Base-by-base conservation (phyloP, 2,329 filamentous ascomycete species). In the Phyllosticta ampelicida region DNA sequence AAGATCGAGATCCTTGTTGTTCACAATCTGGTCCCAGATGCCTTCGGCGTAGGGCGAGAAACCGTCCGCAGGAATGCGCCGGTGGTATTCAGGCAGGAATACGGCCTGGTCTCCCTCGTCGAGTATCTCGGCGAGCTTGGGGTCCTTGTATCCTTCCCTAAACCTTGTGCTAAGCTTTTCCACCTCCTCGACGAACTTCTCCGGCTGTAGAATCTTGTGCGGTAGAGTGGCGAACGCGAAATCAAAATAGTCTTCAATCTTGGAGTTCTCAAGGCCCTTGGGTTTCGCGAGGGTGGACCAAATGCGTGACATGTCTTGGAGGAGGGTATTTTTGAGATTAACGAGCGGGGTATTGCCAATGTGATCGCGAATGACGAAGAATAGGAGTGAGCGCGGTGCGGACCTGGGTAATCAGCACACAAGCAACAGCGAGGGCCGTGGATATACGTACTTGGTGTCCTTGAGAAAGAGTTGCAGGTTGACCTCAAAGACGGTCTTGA, bases 401-500 rank as follows among this genome's bases (percentile, higher is more conserved):
- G 89, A 90, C 65, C 88, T 94, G 64, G 49, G 50, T 60, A 18
- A 44, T 44, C 13, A 44, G 48, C 53, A 23, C 50, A 56, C 59
- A 23, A 57, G 36, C 57, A 19, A 48, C n/a, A 44, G 36, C 36
- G n/a, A 28, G 18, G 19, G 36, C 48, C 19, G 53, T 20, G 63
- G n/a, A 55, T 3, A 44, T 48, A 77, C 85, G 67, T 81, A 92
- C 87, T 90, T 89, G 73, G 86, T 90, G 71, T 96, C 91, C 77
- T 96, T 96, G 65, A 97, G 79, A 74, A 99, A 99, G 26, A 99
- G 79, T 74, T 97, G 92, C 70, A 99, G 73, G 71, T 99, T 99
- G 73, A 99, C 94, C 76, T 99, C 94, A 66, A 99, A 99, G 3
- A 99, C 94, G 0, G 95, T 99, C 81, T 99, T 99, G 67, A 99